A percentile compares a stretch with the other conserved stretches of the same genome.
Evolutionary conservation across 2,329 filamentous ascomycete species (phyloP).

Genomic region (Bipolaris cookei): DNA sequence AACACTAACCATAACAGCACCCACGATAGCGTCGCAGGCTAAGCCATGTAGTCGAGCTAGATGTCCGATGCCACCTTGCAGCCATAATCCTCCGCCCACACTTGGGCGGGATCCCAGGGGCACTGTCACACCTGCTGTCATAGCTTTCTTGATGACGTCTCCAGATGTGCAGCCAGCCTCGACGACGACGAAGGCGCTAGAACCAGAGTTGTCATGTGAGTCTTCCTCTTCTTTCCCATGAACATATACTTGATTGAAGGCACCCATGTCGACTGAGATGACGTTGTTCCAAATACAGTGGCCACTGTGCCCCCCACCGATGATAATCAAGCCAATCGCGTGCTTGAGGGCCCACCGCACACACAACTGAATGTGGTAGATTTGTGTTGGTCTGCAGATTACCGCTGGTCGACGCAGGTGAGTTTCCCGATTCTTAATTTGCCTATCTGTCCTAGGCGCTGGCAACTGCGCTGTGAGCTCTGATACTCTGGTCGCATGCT

Average conservation of each 20-base stretch:
- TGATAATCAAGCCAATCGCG: constrained; percentile 54
- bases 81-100: constrained; percentile 67
- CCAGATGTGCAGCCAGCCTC: constrained; percentile 63
- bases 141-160: constrained; percentile 59
- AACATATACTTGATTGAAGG: constrained; percentile 61
- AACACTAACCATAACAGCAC: constrained; percentile 64
- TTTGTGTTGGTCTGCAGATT: constrained; percentile 55
- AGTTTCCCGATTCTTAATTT: constrained; percentile 62
- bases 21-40: constrained; percentile 65
- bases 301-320: constrained; percentile 66
- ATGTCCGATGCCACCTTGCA: constrained; percentile 70
- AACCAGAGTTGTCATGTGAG: constrained; percentile 9
- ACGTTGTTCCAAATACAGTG: constrained; percentile 63
- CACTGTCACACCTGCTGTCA: constrained; percentile 59
- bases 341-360: constrained; percentile 63
- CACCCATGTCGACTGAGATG: constrained; percentile 64
- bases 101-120: constrained; percentile 67
- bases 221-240: constrained; percentile 23
- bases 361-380: constrained; percentile 61
- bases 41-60: constrained; percentile 63
- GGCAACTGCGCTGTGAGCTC: constrained; percentile 56
- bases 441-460: constrained; percentile 27
- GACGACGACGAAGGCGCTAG: constrained; percentile 54
- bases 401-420: constrained; percentile 53
- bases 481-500: constrained; percentile 52